phyloP scores from a whole-genome alignment of 768 basidiomycete genomes.

The Podaxis sp. region DNA sequence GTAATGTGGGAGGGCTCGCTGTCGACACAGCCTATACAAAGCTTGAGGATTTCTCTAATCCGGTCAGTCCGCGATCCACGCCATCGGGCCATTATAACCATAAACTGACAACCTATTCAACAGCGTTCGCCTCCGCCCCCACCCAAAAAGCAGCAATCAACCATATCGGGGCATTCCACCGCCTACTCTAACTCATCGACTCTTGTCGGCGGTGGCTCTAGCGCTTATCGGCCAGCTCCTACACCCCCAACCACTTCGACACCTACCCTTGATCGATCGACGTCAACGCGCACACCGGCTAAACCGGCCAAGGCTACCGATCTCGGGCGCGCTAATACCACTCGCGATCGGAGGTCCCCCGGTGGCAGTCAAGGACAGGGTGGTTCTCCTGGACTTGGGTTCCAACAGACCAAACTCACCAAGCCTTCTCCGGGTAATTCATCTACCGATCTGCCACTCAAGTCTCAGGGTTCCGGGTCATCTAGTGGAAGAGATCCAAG shows the following conservation, averaged over 20 bases:
- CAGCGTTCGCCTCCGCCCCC: slow-evolving; percentile 52
- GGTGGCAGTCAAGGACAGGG: slow-evolving; percentile 22
- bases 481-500: slow-evolving; percentile 31
- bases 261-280: slow-evolving; percentile 81
- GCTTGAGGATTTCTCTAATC: slow-evolving; percentile 52
- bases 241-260: slow-evolving; percentile 64
- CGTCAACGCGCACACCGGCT: slow-evolving; percentile 75
- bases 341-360: slow-evolving; percentile 59
- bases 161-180: slow-evolving; percentile 25
- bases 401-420: slow-evolving; percentile 32
- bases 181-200: slow-evolving; percentile 25
- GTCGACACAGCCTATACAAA: slow-evolving; percentile 20
- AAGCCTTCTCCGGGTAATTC: slow-evolving; percentile 60
- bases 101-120: slow-evolving; percentile 11
- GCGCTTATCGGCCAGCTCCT: slow-evolving; percentile 73
- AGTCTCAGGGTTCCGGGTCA: slow-evolving; percentile 27
- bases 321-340: slow-evolving; percentile 68
- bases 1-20: slow-evolving; percentile 41
- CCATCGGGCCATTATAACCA: slow-evolving; percentile 11
- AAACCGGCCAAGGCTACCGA: slow-evolving; percentile 47
- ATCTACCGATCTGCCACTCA: slow-evolving; percentile 54
- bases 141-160: slow-evolving; percentile 38
- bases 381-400: slow-evolving; percentile 19
- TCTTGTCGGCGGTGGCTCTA: slow-evolving; percentile 37
- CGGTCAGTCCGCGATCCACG: slow-evolving; percentile 38